These are phyloP conservation scores for Saturnispora sanitii DNA, from an alignment of 805 yeast species.

Conservation along the genomic window DNA sequence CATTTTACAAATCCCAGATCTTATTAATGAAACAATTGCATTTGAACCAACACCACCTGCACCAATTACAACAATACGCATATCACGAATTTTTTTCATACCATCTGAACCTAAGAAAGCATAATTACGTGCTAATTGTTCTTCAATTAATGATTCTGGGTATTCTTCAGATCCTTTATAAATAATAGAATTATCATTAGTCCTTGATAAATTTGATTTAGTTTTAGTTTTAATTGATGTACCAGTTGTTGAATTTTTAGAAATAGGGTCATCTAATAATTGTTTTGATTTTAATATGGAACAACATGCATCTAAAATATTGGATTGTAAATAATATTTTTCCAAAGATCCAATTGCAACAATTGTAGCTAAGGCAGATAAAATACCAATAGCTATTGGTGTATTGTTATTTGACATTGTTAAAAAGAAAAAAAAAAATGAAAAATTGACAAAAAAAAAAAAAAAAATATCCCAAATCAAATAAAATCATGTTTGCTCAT, in stretches of 20 bases:
- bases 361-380: conserved; percentile 2
- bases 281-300: too few species aligned
- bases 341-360: conserved; percentile 4
- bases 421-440: not conserved
- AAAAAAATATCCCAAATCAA: too few species aligned
- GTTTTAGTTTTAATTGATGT: conserved; percentile 1
- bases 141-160: conserved; percentile 69
- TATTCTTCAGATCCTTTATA: conserved; percentile 15
- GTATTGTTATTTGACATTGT: not conserved
- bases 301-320: not conserved
- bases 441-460: not conserved
- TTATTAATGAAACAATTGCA: conserved; percentile 81
- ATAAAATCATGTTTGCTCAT: too few species aligned
- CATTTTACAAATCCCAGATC: conserved; percentile 79
- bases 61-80: conserved; percentile 73
- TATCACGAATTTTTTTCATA: conserved; percentile 57
- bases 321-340: not conserved
- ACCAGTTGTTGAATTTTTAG: not conserved
- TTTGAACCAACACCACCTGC: conserved; percentile 99
- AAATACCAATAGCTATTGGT: not conserved
- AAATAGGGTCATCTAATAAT: not conserved
- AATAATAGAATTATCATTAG: conserved; percentile 11
- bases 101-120: conserved; percentile 89
- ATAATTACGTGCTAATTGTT: conserved; percentile 87
- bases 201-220: conserved; percentile 3